A percentile compares a stretch with the other conserved stretches of the same genome.
Evolutionary conservation across 2,329 filamentous ascomycete genomes (phyloP).

Genomic region (Verruconis gallopava): DNA sequence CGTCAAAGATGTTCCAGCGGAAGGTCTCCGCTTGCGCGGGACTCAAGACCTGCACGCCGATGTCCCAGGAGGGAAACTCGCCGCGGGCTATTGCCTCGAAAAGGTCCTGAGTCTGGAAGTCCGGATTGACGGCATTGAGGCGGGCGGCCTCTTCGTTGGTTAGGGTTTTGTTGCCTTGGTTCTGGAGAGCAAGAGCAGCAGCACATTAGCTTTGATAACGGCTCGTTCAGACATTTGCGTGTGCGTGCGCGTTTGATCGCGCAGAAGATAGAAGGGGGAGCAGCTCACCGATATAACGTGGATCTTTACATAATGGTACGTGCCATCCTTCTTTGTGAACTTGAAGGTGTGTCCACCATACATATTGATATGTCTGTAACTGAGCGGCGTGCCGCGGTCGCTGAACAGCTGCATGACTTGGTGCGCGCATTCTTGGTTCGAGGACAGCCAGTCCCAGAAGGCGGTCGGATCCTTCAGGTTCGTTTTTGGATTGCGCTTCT

Average conservation of each 20-base stretch:
- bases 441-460: constrained; percentile 29
- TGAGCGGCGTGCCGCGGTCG: constrained; percentile 35
- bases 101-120: constrained; percentile 27
- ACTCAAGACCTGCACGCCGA: constrained; percentile 42
- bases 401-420: constrained; percentile 40
- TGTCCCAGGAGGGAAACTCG: constrained; percentile 37
- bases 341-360: constrained; percentile 37
- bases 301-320: constrained; percentile 37
- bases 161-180: constrained; percentile 33
- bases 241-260: too few species aligned
- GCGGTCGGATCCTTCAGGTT: constrained; percentile 25
- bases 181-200: too few species aligned
- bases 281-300: too few species aligned
- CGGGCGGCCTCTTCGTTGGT: constrained; percentile 24
- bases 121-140: constrained; percentile 24
- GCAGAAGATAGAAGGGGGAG: too few species aligned
- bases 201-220: too few species aligned
- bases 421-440: constrained; percentile 39
- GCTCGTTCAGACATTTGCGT: too few species aligned
- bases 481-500: constrained; percentile 22
- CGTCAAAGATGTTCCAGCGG: constrained; percentile 41
- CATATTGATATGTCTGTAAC: constrained; percentile 33
- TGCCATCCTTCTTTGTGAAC: constrained; percentile 27
- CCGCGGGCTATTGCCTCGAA: constrained; percentile 33
- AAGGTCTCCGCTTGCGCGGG: constrained; percentile 37